Conservation (phyloP, 208 protist species). For the Angomonas desouzai region DNA sequence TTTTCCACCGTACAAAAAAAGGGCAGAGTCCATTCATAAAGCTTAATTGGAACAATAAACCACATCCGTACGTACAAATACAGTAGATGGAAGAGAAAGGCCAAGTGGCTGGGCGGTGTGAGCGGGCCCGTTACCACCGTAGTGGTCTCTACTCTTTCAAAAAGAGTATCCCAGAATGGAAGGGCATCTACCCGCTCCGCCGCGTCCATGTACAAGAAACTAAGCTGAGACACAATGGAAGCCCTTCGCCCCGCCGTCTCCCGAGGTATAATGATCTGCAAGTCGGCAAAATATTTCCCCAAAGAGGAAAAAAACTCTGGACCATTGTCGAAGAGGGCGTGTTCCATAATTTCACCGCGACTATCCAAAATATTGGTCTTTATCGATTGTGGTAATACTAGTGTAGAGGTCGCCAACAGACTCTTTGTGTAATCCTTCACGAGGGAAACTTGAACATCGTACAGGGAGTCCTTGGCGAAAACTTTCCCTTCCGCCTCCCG, state of each 20-base stretch:
- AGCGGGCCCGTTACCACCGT: slow-evolving; percentile 34
- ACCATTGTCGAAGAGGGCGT: slow-evolving; percentile 44
- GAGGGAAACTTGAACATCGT: slow-evolving; percentile 52
- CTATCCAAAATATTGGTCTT: slow-evolving; percentile 41
- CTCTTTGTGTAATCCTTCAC: slow-evolving; percentile 40
- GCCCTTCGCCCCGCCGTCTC: slow-evolving; percentile 50
- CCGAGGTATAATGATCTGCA: slow-evolving; percentile 59
- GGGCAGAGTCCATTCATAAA: slow-evolving; percentile 21
- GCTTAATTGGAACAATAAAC: slow-evolving; percentile 15
- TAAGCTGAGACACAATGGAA: slow-evolving; percentile 46
- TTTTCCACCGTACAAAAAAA: slow-evolving; percentile 14
- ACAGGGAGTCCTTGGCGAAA: not conserved
- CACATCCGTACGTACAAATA: not conserved
- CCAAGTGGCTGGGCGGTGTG: slow-evolving; percentile 3
- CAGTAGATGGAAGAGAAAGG: slow-evolving; percentile 15
- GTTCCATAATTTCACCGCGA: slow-evolving; percentile 46
- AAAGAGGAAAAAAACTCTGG: slow-evolving; percentile 56
- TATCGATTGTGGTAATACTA: slow-evolving; percentile 46
- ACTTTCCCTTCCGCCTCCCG: not conserved
- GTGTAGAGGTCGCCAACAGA: slow-evolving; percentile 58
- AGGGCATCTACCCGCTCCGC: slow-evolving; percentile 26
- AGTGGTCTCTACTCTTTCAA: slow-evolving; percentile 41
- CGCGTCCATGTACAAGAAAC: slow-evolving; percentile 54
- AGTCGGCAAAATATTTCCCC: slow-evolving; percentile 42
- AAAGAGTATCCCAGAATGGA: slow-evolving; percentile 41